A percentile compares a stretch with the other conserved stretches of the same genome.
phyloP scores from a whole-genome alignment of 2,329 filamentous ascomycete genomes.

The Pseudocercospora eumusae region DNA sequence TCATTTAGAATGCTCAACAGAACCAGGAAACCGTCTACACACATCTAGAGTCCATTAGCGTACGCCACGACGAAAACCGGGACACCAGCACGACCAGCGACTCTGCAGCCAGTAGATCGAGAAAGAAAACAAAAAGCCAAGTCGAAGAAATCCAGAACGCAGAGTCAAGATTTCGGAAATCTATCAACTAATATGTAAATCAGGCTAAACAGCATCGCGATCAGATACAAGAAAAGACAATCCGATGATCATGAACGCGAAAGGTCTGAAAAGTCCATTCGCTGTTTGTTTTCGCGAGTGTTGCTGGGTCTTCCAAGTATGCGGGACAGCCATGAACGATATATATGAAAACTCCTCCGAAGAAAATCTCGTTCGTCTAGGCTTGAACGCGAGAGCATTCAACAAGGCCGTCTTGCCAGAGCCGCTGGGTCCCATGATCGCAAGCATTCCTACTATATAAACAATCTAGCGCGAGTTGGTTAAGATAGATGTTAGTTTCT shows the following conservation, averaged over 20 bases:
- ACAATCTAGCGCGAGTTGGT: conserved; percentile 63
- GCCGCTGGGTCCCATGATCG: conserved; percentile 73
- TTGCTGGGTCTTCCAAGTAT: conserved; percentile 72
- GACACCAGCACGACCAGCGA: conserved; percentile 76
- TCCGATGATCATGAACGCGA: conserved; percentile 70
- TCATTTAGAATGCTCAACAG: conserved; percentile 68
- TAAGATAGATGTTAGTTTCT: conserved; percentile 64
- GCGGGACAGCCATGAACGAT: conserved; percentile 63
- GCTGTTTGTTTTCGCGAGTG: conserved; percentile 72
- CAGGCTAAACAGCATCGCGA: conserved; percentile 70
- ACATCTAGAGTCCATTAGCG: conserved; percentile 85
- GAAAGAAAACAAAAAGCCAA: conserved; percentile 83
- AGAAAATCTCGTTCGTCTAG: conserved; percentile 75
- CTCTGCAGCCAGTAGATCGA: conserved; percentile 79
- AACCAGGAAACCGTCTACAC: conserved; percentile 77
- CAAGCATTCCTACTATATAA: conserved; percentile 69
- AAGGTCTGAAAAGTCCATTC: conserved; percentile 74
- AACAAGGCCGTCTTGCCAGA: conserved; percentile 81
- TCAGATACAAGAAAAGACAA: conserved; percentile 76
- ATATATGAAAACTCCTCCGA: conserved; percentile 51
- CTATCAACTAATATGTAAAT: conserved; percentile 77
- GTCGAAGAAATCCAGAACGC: conserved; percentile 76
- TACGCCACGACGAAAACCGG: conserved; percentile 76
- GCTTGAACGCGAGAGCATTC: conserved; percentile 71
- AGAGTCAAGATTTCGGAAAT: conserved; percentile 63